Conservation (phyloP, 768 basidiomycete genomes). For the Rhizopogon roseolus region DNA sequence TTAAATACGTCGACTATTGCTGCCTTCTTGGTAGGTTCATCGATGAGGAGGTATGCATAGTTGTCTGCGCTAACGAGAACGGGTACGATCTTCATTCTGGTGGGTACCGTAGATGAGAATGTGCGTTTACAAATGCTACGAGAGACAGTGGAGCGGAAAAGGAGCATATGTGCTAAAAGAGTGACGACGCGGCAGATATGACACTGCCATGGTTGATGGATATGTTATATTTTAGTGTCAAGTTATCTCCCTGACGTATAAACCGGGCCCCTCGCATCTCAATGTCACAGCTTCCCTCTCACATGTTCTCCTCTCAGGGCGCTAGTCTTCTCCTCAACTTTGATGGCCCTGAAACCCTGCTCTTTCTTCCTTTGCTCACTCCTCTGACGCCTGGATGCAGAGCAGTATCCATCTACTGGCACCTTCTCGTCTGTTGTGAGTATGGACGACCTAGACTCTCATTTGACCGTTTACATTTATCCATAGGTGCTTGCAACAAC, state of each 20-base stretch:
- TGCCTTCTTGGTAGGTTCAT: conserved; percentile 59
- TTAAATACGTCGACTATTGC: conserved; percentile 83
- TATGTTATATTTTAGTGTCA: neutral
- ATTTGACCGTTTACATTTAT: neutral
- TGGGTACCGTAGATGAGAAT: conserved; percentile 11
- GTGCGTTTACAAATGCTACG: conserved; percentile 6
- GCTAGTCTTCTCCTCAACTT: neutral
- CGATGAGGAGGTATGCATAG: conserved; percentile 80
- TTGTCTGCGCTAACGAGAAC: conserved; percentile 80
- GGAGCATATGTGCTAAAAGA: neutral
- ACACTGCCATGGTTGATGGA: conserved; percentile 7
- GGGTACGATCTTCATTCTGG: conserved; percentile 67
- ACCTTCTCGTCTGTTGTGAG: neutral
- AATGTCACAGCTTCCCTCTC: neutral
- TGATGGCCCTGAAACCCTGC: neutral
- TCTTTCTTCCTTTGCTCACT: neutral
- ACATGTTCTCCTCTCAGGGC: neutral
- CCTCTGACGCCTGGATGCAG: neutral
- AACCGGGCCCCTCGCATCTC: neutral
- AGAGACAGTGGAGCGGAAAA: conserved; percentile 1
- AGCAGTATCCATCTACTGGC: too few relatives aligned
- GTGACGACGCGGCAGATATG: neutral
- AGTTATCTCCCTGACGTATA: neutral
- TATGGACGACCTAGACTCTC: neutral
- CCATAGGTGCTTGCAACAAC: neutral